Conservation (phyloP, 2,329 filamentous ascomycete species). For the Endocalyx cinctus region DNA sequence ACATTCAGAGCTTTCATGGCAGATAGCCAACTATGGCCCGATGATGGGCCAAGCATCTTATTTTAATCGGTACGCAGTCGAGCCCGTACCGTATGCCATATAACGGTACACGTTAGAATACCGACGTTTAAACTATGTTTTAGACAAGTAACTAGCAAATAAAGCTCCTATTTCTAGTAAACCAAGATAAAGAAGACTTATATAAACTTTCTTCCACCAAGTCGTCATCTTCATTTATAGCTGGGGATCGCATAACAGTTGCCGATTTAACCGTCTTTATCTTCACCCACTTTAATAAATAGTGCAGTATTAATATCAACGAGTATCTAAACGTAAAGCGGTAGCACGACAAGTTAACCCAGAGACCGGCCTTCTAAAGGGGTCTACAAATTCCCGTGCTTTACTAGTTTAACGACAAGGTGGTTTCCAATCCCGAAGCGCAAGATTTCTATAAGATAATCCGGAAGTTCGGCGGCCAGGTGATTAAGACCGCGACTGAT, state of each 20-base stretch:
- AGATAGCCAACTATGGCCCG: slow-evolving; percentile 15
- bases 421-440: slow-evolving; percentile 8
- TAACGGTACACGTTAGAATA: slow-evolving; percentile 15
- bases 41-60: slow-evolving; percentile 16
- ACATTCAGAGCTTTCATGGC: slow-evolving; percentile 22
- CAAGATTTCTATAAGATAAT: slow-evolving; percentile 9
- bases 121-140: slow-evolving; percentile 14
- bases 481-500: slow-evolving; percentile 7
- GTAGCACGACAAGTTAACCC: slow-evolving; percentile 14
- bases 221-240: slow-evolving; percentile 11
- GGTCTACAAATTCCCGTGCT: slow-evolving; percentile 14
- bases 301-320: slow-evolving; percentile 15
- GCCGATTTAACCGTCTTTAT: slow-evolving; percentile 19
- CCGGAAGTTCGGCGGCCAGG: slow-evolving; percentile 8
- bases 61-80: slow-evolving; percentile 16
- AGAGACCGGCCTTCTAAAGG: slow-evolving; percentile 15
- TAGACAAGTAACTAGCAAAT: slow-evolving; percentile 16
- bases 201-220: slow-evolving; percentile 1
- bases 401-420: slow-evolving; percentile 13
- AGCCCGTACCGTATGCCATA: slow-evolving; percentile 12
- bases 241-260: slow-evolving; percentile 16
- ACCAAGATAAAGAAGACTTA: neutral
- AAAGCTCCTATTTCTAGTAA: neutral
- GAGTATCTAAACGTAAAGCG: slow-evolving; percentile 15
- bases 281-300: slow-evolving; percentile 14